These are phyloP conservation scores for Boletellus emodensis DNA, from an alignment of 768 basidiomycete species.

Conservation along the genomic window DNA sequence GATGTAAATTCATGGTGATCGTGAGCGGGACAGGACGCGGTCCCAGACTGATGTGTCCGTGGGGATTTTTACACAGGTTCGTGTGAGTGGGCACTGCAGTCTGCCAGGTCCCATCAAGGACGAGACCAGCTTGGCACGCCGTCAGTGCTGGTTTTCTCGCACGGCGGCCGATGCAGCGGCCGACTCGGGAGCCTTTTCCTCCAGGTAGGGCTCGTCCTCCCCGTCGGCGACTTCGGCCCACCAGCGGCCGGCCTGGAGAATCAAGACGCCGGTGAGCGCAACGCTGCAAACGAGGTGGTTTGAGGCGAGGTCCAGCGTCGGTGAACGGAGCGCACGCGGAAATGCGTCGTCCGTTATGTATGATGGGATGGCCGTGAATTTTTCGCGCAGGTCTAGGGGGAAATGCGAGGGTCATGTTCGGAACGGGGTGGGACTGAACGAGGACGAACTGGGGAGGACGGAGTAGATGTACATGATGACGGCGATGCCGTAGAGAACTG, in stretches of 20 bases:
- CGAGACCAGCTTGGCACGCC: too few species aligned
- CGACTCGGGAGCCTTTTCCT: constrained; percentile 26
- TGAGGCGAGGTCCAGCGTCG: constrained; percentile 77
- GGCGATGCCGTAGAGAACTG: constrained; percentile 77
- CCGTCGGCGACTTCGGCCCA: constrained; percentile 77
- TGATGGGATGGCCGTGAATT: constrained; percentile 57
- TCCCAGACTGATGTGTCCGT: not conserved
- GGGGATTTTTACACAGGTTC: constrained; percentile 5
- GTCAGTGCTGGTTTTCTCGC: constrained; percentile 10
- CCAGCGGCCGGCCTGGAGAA: constrained; percentile 77
- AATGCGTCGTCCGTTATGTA: constrained; percentile 53
- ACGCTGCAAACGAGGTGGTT: constrained; percentile 84
- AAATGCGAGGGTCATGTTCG: constrained; percentile 2
- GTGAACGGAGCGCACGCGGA: constrained; percentile 55
- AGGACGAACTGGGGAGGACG: constrained; percentile 71
- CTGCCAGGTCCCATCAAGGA: not conserved
- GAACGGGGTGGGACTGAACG: not conserved
- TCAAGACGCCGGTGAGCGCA: constrained; percentile 80
- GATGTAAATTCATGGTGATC: constrained; percentile 22
- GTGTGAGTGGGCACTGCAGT: constrained; percentile 1
- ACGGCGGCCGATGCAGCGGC: not conserved
- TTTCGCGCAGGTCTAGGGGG: constrained; percentile 48
- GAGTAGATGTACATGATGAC: constrained; percentile 67
- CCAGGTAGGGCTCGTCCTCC: constrained; percentile 42
- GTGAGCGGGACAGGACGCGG: constrained; percentile 8